phyloP scores from a whole-genome alignment of 2,329 filamentous ascomycete genomes.

The Apiospora marii region DNA sequence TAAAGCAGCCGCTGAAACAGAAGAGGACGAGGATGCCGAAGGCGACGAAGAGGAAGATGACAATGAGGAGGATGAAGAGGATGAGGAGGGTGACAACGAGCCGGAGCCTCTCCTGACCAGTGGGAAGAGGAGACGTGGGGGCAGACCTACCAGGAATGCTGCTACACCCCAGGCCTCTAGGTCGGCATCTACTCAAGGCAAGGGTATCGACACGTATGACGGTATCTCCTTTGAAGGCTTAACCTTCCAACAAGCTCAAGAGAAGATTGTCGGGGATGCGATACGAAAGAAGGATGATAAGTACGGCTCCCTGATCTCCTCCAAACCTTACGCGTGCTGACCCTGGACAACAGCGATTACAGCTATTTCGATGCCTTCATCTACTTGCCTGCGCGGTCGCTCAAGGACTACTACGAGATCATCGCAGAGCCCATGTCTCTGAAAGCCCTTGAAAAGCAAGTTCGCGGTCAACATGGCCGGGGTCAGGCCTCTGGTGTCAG shows the following conservation, averaged over 20 bases:
- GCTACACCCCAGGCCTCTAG: conserved; percentile 45
- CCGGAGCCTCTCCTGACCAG: conserved; percentile 31
- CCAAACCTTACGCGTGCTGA: background rate
- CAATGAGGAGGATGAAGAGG: conserved; percentile 38
- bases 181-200: conserved; percentile 47
- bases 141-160: conserved; percentile 45
- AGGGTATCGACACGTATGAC: conserved; percentile 59
- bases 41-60: conserved; percentile 36
- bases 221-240: conserved; percentile 72
- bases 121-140: conserved; percentile 38
- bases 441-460: conserved; percentile 77
- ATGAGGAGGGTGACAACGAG: conserved; percentile 34
- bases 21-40: conserved; percentile 35
- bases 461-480: conserved; percentile 76
- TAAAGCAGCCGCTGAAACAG: conserved; percentile 37
- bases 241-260: conserved; percentile 84
- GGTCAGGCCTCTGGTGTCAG: conserved; percentile 67
- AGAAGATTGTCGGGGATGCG: conserved; percentile 81
- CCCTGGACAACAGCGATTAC: conserved; percentile 66
- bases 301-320: conserved; percentile 50
- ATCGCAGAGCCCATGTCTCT: conserved; percentile 84
- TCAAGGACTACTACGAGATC: conserved; percentile 87
- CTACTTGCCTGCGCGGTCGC: conserved; percentile 75
- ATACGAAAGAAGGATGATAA: conserved; percentile 72
- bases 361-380: conserved; percentile 78